A percentile compares a stretch with the other conserved stretches of the same genome.
These are phyloP conservation scores for Iris pallida DNA, from an alignment of 116 monocot genomes.

Conservation along the genomic window DNA sequence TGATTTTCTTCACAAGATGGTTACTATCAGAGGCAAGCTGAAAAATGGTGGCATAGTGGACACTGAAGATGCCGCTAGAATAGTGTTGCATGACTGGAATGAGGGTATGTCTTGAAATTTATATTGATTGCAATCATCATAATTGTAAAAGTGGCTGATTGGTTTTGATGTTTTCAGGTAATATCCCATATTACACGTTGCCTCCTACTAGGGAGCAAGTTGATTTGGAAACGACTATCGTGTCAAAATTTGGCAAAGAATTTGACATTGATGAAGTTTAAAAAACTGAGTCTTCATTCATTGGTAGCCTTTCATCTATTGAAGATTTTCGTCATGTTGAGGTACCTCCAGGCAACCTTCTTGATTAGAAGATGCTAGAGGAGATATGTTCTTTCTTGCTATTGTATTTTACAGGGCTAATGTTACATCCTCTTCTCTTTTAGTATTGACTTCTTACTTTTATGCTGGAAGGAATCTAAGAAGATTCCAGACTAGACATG, in stretches of 20 bases:
- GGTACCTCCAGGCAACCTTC: constrained; percentile 53
- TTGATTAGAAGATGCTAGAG: constrained; percentile 67
- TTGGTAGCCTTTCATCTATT: constrained; percentile 58
- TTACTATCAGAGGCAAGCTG: constrained; percentile 71
- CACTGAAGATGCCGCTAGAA: constrained; percentile 79
- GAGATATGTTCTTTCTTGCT: constrained; percentile 33
- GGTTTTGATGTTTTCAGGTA: constrained; percentile 39
- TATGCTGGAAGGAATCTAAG: no score
- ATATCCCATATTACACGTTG: constrained; percentile 87
- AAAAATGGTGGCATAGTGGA: constrained; percentile 92
- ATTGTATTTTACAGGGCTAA: not conserved
- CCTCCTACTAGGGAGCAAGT: constrained; percentile 58
- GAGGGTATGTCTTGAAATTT: constrained; percentile 51
- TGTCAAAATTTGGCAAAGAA: constrained; percentile 76
- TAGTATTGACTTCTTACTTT: no score
- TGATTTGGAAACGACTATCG: constrained; percentile 35
- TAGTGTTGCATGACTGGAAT: constrained; percentile 97
- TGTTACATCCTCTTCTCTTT: no score
- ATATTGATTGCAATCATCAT: not conserved
- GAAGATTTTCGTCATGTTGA: constrained; percentile 78
- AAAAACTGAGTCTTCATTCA: constrained; percentile 65
- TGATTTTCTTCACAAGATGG: constrained; percentile 90
- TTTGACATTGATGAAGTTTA: constrained; percentile 89
- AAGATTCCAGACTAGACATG: no score
- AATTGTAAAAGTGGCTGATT: constrained; percentile 8